A percentile compares a stretch with the other conserved stretches of the same genome.
Conservation (phyloP, 2,329 filamentous ascomycete species). For the Rhynchosporium agropyri region DNA sequence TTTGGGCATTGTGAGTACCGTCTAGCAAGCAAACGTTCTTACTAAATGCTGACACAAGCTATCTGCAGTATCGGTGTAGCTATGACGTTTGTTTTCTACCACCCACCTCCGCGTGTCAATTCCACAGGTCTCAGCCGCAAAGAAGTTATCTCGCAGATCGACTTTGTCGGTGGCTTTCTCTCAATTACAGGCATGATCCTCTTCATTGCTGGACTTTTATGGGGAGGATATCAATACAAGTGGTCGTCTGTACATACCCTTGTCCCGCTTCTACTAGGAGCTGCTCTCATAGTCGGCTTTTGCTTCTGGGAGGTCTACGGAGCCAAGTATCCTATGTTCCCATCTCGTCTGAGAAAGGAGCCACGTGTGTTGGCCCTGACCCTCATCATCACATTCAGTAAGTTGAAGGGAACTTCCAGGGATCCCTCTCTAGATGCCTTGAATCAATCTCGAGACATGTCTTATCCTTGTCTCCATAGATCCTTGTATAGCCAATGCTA, state of each 20-base stretch:
- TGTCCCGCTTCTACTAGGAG: constrained; percentile 55
- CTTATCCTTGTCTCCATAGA: no score
- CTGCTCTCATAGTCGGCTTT: constrained; percentile 50
- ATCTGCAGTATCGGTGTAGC: constrained; percentile 50
- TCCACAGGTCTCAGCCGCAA: constrained; percentile 44
- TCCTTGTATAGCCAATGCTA: no score
- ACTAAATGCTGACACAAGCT: neutral
- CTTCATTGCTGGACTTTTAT: constrained; percentile 55
- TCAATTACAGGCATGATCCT: constrained; percentile 53
- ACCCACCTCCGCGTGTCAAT: constrained; percentile 53
- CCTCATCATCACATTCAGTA: constrained; percentile 57
- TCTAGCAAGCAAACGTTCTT: no score
- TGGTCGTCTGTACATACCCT: constrained; percentile 60
- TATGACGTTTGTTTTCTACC: constrained; percentile 55
- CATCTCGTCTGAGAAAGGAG: constrained; percentile 57
- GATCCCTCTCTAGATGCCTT: no score
- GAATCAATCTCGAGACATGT: no score
- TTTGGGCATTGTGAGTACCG: constrained; percentile 48
- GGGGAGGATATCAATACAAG: constrained; percentile 59
- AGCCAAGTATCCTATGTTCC: constrained; percentile 49
- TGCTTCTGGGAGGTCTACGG: constrained; percentile 57
- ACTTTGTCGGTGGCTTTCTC: constrained; percentile 54
- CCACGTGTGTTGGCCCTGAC: constrained; percentile 55
- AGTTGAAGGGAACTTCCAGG: no score
- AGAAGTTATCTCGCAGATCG: constrained; percentile 51